Conservation (phyloP, 495 filamentous ascomycete species). For the Podospora didyma region DNA sequence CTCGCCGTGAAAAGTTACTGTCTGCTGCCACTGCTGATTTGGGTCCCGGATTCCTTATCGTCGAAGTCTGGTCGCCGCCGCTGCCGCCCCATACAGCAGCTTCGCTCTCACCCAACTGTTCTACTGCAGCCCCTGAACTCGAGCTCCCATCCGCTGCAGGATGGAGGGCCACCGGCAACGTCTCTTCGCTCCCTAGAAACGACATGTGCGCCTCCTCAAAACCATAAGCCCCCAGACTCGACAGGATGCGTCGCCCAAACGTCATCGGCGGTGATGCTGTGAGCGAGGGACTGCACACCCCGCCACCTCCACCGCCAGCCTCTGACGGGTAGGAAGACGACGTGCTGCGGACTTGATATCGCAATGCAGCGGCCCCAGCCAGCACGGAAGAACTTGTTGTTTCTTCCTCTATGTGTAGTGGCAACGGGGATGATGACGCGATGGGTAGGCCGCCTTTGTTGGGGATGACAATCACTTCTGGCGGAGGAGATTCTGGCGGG, state of each 20-base stretch:
- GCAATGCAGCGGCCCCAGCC: background rate
- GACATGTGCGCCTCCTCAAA: constrained; percentile 4
- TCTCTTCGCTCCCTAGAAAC: constrained; percentile 4
- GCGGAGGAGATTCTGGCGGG: constrained; percentile 10
- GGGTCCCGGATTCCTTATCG: background rate
- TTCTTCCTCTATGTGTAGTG: background rate
- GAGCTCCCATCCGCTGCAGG: background rate
- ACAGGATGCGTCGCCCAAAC: constrained; percentile 16
- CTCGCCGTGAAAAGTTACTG: no score
- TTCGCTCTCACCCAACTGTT: no score
- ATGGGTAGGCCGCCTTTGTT: constrained; percentile 11
- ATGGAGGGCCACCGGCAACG: background rate
- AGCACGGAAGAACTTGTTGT: no score
- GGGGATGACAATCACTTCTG: constrained; percentile 6
- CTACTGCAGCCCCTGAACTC: no score
- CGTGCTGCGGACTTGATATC: constrained; percentile 12
- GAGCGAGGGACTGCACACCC: constrained; percentile 17
- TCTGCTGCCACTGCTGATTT: background rate
- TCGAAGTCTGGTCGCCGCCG: background rate
- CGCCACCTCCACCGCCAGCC: constrained; percentile 2
- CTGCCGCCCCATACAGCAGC: no score
- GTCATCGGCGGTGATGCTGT: constrained; percentile 21
- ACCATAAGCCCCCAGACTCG: constrained; percentile 9
- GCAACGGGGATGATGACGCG: background rate
- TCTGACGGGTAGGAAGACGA: constrained; percentile 27